Evolutionary conservation across 805 yeast species (phyloP), one percentile per base, ranked within the genome.

Genomic region (Yamadazyma paraphyllophila): DNA sequence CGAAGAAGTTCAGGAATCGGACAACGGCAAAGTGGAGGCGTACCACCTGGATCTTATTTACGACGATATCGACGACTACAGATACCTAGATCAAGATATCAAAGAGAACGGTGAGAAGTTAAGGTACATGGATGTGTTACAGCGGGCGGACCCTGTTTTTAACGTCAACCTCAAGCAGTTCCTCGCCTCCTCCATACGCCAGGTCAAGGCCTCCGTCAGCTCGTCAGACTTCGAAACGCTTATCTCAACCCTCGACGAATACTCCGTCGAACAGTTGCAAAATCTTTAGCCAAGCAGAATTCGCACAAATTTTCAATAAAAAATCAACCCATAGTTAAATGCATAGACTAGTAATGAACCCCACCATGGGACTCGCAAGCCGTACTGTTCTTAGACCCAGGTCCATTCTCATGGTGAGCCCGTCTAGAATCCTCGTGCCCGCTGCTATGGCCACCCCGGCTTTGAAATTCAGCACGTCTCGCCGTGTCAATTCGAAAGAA

Each of bases 1-100:
- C 40, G 97, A 91, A 55, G 96, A 89, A 58, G 73, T 85, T 11
- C 78, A 82, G 46, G 97, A 91, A 58, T 50, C 58, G 8, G 51
- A 41, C 4, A 51, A 54, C 5, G 76, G 74, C 0, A 50, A 53
- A 6, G 66, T 73, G 41, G 65, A 62, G 37, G 67, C 63, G 12
- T 72, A 72, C 52, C 57, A 58, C 25, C 67, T 62, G 39, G 71
- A 69, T 49, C 61, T 60, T 43, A 50, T 62, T 5, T 71, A 71
- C 38, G 71, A 67, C 39, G 76, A 71, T 45, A 65, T 71, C 25
- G 73, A 71, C 50, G 74, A 71, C 46, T 70, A 69, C 48, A 53
- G 65, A 5, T 72, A 69, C 51, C 52, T 65, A 40, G 77, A 71
- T 49, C 66, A 68, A 7, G 69, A 66, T 34, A 70, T 72, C 40